phyloP scores from a whole-genome alignment of 345 rosid species.

The Ricinus communis region DNA sequence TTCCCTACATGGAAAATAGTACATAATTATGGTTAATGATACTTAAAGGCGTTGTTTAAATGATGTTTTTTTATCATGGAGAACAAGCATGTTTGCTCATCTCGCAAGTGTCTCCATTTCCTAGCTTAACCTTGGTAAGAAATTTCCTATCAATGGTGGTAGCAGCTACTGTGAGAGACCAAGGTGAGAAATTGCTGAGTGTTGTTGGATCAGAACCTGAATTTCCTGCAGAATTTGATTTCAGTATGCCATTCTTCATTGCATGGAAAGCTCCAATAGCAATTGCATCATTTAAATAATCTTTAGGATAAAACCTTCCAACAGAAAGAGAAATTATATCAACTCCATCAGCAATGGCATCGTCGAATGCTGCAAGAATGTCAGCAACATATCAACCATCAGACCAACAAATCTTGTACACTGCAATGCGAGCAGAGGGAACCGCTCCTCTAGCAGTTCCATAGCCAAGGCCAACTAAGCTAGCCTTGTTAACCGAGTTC shows the following conservation, averaged over 20 bases:
- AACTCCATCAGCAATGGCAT: conserved; percentile 24
- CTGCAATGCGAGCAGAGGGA: conserved; percentile 23
- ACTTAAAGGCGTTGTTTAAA: too few relatives aligned
- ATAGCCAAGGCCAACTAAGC: conserved; percentile 10
- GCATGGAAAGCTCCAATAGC: conserved; percentile 22
- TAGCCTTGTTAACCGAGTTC: conserved; percentile 2
- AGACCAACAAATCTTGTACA: conserved; percentile 21
- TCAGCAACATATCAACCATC: conserved; percentile 23
- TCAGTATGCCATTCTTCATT: conserved; percentile 19
- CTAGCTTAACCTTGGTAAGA: conserved; percentile 19
- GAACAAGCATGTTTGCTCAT: background rate
- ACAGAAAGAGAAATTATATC: conserved; percentile 21
- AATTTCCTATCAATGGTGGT: conserved; percentile 32
- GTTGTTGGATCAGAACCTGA: conserved; percentile 19
- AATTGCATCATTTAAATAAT: conserved; percentile 8
- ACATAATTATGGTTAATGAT: too few relatives aligned
- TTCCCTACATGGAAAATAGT: conserved; percentile 9
- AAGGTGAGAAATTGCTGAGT: conserved; percentile 25
- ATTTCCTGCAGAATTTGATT: conserved; percentile 28
- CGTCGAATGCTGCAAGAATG: conserved; percentile 24
- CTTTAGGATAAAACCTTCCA: background rate
- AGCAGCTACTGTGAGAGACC: conserved; percentile 42
- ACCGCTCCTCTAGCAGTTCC: conserved; percentile 22
- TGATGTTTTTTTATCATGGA: too few relatives aligned
- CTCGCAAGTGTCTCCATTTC: conserved; percentile 21